A percentile compares a stretch with the other conserved stretches of the same genome.
phyloP scores from a whole-genome alignment of 2,329 filamentous ascomycete genomes.

The Ceratocystis cacaofunesta region DNA sequence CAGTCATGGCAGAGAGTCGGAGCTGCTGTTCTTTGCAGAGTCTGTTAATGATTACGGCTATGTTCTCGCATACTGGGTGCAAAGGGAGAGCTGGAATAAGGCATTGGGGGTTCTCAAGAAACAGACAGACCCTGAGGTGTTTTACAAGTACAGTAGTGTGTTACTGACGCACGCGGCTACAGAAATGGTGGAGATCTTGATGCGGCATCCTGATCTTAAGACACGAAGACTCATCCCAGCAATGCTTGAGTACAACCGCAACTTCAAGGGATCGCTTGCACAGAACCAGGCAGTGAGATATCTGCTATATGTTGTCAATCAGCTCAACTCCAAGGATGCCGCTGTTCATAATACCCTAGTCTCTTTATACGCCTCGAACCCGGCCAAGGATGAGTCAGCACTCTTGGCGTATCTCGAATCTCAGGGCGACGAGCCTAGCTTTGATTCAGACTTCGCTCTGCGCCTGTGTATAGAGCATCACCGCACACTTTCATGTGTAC shows the following conservation, averaged over 20 bases:
- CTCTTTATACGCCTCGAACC: constrained; percentile 82
- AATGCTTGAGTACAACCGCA: constrained; percentile 82
- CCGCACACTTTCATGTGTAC: constrained; percentile 83
- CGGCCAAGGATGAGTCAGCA: constrained; percentile 68
- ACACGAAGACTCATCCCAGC: constrained; percentile 83
- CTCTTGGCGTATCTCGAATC: constrained; percentile 80
- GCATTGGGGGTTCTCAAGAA: constrained; percentile 79
- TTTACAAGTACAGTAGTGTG: constrained; percentile 95
- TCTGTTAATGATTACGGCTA: constrained; percentile 86
- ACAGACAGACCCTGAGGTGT: constrained; percentile 82
- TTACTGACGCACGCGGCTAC: constrained; percentile 77
- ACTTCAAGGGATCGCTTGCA: constrained; percentile 47
- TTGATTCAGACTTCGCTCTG: constrained; percentile 91
- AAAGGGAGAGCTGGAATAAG: constrained; percentile 81
- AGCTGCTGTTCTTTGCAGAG: constrained; percentile 81
- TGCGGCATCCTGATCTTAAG: constrained; percentile 75
- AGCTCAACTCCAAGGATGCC: constrained; percentile 62
- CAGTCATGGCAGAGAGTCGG: constrained; percentile 85
- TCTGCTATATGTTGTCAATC: constrained; percentile 81
- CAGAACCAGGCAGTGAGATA: constrained; percentile 91
- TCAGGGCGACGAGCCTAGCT: constrained; percentile 72
- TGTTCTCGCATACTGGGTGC: constrained; percentile 92
- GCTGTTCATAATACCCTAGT: constrained; percentile 95
- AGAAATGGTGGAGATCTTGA: constrained; percentile 86
- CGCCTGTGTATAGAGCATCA: constrained; percentile 90